phyloP scores from a whole-genome alignment of 2,329 filamentous ascomycete species.

The Trichophyton rubrum region DNA sequence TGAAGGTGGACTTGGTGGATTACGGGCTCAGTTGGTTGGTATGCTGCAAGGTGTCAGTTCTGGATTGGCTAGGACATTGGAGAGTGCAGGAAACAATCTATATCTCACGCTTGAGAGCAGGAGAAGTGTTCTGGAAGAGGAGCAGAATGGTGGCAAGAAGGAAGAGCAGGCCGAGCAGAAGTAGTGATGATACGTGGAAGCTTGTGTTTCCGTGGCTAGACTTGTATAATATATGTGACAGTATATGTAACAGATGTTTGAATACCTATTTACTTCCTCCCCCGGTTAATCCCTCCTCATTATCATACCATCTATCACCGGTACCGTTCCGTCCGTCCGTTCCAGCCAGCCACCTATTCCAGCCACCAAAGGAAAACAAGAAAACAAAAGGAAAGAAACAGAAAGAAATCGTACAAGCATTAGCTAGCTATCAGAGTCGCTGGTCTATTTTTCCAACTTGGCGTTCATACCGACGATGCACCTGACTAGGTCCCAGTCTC shows the following conservation, averaged over 20 bases:
- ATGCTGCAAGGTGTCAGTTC: conserved; percentile 72
- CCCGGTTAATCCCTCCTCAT: neutral
- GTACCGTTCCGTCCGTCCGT: neutral
- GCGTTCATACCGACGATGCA: conserved; percentile 89
- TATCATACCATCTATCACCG: neutral
- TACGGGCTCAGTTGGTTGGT: conserved; percentile 67
- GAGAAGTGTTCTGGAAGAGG: conserved; percentile 68
- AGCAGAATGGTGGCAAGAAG: conserved; percentile 43
- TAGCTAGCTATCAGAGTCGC: neutral
- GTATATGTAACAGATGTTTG: conserved; percentile 10
- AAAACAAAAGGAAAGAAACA: conserved; percentile 4
- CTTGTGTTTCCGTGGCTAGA: neutral
- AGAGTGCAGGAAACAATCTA: conserved; percentile 65
- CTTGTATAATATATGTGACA: conserved; percentile 6
- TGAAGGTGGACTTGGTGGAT: conserved; percentile 63
- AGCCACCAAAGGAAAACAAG: neutral
- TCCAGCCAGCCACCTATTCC: too few relatives aligned
- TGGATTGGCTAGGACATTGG: conserved; percentile 63
- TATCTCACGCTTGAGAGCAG: conserved; percentile 82
- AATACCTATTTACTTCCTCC: neutral
- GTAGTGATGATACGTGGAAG: neutral
- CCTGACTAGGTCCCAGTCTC: conserved; percentile 80
- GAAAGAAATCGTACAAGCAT: conserved; percentile 5
- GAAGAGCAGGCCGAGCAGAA: conserved; percentile 43
- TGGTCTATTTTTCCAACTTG: conserved; percentile 32